Conservation (phyloP, 208 protist genomes). For the Leishmania tarentolae region DNA sequence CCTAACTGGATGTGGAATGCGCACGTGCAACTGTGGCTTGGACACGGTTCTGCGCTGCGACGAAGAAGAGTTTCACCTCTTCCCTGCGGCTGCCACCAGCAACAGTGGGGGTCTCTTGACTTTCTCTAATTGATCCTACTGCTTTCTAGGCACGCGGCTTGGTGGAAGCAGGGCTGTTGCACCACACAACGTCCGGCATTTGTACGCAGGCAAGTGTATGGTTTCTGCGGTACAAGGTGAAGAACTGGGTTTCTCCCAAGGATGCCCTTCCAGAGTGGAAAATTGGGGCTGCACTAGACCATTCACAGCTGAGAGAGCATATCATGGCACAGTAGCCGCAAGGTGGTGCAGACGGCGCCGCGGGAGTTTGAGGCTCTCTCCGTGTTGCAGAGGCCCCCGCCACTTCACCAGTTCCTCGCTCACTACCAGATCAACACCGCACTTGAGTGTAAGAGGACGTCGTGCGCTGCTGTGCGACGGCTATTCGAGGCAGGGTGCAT, state of each 20-base stretch:
- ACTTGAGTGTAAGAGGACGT: conserved; percentile 36
- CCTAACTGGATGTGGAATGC: conserved; percentile 56
- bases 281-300: conserved; percentile 39
- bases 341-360: conserved; percentile 21
- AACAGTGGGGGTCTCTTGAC: no score
- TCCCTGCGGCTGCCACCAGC: no score
- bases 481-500: conserved; percentile 38
- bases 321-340: conserved; percentile 16
- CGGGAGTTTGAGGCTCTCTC: conserved; percentile 37
- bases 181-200: conserved; percentile 36
- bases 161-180: conserved; percentile 48
- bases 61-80: no score
- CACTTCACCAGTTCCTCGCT: conserved; percentile 28
- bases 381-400: conserved; percentile 18
- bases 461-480: conserved; percentile 18
- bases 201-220: conserved; percentile 42
- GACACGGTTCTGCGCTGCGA: conserved; percentile 17
- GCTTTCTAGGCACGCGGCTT: conserved; percentile 19
- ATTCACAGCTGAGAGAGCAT: conserved; percentile 30
- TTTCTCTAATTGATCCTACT: no score
- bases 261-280: conserved; percentile 30
- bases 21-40: conserved; percentile 37
- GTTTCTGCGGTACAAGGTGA: conserved; percentile 49
- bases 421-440: conserved; percentile 42
- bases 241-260: conserved; percentile 36